Base-by-base conservation (phyloP, 2,329 filamentous ascomycete genomes). In the Bipolaris zeicola region DNA sequence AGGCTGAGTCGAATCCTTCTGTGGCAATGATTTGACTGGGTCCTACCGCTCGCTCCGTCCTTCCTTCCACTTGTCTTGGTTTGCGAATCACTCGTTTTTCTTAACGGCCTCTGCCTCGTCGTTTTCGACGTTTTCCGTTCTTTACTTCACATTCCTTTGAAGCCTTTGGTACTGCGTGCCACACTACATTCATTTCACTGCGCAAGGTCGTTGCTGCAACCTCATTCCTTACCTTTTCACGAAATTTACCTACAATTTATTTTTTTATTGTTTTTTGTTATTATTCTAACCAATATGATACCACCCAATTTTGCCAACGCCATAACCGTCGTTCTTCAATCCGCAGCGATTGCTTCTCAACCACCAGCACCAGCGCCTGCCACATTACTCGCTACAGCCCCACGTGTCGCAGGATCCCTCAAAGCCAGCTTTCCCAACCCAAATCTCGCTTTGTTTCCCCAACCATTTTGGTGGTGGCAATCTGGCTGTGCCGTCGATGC, bases 391-490 rank as follows among this genome's bases (percentile, higher is more conserved):
- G 44, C 36, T 2, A 60, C 55, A 13, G 62, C 66, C 38, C 49
- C 58, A 7, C 47, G 52, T 24, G 57, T 65, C 41, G 67, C 67
- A 31, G 43, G 52, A 4, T 59, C 65, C 1, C 49, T 71, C 13
- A 63, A 55, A 47, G 46, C 57, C 13, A 58, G 48, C 22, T 68
- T 64, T 43, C 67, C 67, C 1, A 50, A 68, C 22, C 63, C 50
- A 10, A 48, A 43, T 22, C 53, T 66, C 22, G 68, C 61, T 18
- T 55, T 69, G 34, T 55, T 70, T 22, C 60, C 64, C 3, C 49
- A 58, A 22, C 64, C 65, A 5, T 69, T 55, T 46, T 73, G 63
- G 65, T 72, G 70, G 70, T 73, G 70, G 70, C 60, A 71, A 46
- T 71, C 69, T 10, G 70, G 68, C n/a, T 61, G 60, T 13, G 50